Conservation (phyloP, 2,329 filamentous ascomycete genomes). For the Phoma sp. region DNA sequence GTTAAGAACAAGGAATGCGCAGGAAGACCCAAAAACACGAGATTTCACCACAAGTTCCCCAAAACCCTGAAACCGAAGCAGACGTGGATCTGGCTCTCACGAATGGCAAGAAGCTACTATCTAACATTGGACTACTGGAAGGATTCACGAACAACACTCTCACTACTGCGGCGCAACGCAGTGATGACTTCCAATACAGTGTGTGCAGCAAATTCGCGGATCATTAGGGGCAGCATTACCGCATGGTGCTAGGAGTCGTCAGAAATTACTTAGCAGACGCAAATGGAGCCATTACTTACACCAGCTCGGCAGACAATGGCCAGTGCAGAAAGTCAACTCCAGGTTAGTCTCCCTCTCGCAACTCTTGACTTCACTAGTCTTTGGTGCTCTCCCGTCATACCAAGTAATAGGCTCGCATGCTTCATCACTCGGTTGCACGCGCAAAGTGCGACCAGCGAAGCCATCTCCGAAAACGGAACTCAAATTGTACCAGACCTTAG, state of each 20-base stretch:
- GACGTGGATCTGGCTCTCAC: too few species aligned
- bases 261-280: not conserved
- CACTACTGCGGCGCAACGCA: conserved; percentile 21
- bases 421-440: conserved; percentile 30
- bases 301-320: conserved; percentile 40
- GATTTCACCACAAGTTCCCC: too few species aligned
- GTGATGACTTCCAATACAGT: conserved; percentile 34
- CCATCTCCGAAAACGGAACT: conserved; percentile 36
- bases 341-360: conserved; percentile 31
- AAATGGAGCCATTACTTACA: conserved; percentile 21
- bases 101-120: too few species aligned
- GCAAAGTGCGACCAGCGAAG: conserved; percentile 32
- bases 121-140: too few species aligned
- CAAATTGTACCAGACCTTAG: conserved; percentile 38
- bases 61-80: too few species aligned
- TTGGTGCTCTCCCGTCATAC: conserved; percentile 30
- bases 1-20: too few species aligned
- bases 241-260: conserved; percentile 14
- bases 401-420: conserved; percentile 34
- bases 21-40: too few species aligned
- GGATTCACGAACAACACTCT: too few species aligned
- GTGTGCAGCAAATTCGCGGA: conserved; percentile 25
- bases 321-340: conserved; percentile 37
- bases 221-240: conserved; percentile 22
- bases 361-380: conserved; percentile 29